Evolutionary conservation across 305 asterid genomes (phyloP).

Genomic region (Solanum aculeatissimum): DNA sequence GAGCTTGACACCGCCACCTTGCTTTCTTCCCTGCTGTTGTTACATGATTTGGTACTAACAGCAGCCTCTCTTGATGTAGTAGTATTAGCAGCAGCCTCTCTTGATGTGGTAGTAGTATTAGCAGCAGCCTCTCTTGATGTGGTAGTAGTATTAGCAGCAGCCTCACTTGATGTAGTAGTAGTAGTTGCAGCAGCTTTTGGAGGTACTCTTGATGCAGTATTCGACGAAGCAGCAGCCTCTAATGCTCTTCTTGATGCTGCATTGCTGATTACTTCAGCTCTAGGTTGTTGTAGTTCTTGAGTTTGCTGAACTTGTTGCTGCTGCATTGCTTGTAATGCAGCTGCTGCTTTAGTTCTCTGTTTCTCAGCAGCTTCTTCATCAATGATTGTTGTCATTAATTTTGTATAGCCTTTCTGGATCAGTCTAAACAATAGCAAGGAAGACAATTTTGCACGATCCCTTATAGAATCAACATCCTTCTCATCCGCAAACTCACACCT

Average conservation of each 20-base stretch:
- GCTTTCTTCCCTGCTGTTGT: background rate
- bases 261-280: constrained; percentile 9
- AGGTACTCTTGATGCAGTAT: constrained; percentile 15
- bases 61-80: background rate
- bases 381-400: constrained; percentile 36
- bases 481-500: constrained; percentile 74
- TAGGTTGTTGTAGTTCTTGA: constrained; percentile 11
- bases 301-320: constrained; percentile 22
- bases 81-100: constrained; percentile 18
- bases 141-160: too few relatives aligned
- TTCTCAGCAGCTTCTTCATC: constrained; percentile 65
- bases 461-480: constrained; percentile 50
- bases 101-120: constrained; percentile 3
- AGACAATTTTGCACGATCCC: constrained; percentile 69
- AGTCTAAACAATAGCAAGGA: constrained; percentile 60
- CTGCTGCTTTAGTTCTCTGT: constrained; percentile 41
- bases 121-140: background rate
- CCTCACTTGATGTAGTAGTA: background rate
- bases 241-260: background rate
- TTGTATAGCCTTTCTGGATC: constrained; percentile 74
- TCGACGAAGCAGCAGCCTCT: background rate
- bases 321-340: constrained; percentile 25
- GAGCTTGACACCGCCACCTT: background rate
- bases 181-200: constrained; percentile 15
- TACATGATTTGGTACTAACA: background rate